Evolutionary conservation across 768 basidiomycete species (phyloP), one percentile per base, ranked within the genome.

Genomic region (Suillus placidus): DNA sequence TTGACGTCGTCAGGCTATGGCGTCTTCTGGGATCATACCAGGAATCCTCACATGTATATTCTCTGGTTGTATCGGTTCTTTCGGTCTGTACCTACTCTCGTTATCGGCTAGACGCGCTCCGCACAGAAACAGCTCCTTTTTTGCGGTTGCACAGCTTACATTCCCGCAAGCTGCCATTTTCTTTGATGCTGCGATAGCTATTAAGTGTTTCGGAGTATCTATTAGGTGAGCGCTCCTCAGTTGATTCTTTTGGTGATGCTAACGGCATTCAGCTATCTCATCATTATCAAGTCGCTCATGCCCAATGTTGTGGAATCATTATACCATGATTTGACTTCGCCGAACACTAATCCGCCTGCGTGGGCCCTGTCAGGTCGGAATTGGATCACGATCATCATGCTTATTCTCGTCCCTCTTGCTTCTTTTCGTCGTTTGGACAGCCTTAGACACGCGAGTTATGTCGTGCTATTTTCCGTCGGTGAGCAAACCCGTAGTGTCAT

Each of bases 181-280:
- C 76, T 97, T 99, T 71, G 97, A 98, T 76, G 89, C 88, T 4
- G 97, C 96, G 14, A 95, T 99, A 70, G 95, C 95, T 12, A 90
- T 89, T 75, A 99, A 99, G 75, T 99, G 97, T 76, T 97, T 97
- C 74, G 97, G 97, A 23, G 97, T 99, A 4, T 94, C 93, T 40
- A 89, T 96, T 71, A 95, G 94, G 86, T 94, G 78, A 55, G 85
- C 43, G 26, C 60, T 34, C 45, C 45, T 61, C n/a, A 14, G 9
- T 23, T 34, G 3, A 34, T 38, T 32, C 7, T 56, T 9, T 23
- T 7, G 32, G 37, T 43, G 13, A 30, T 61, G 14, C n/a, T 43
- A 57, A 43, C 37, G 35, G 4, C 42, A 51, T 49, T 54, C 70
- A 94, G 92, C 73, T 94, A 95, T 75, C 82, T 95, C 66, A 96